Conservation (phyloP, 495 filamentous ascomycete species). For the Delitschia confertaspora region DNA sequence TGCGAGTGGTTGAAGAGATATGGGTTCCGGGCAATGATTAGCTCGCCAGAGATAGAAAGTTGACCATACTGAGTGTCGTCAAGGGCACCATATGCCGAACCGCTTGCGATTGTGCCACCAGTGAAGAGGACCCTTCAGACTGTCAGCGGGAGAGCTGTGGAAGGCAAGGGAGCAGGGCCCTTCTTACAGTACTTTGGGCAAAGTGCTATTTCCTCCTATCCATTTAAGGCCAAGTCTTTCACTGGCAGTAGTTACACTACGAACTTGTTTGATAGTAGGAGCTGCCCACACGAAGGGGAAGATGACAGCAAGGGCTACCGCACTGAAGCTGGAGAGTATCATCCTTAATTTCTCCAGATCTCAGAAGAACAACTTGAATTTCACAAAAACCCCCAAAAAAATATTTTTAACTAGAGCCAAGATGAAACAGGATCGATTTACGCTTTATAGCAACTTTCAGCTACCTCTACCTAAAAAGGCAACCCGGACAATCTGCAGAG, state of each 20-base stretch:
- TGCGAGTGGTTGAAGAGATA: conserved; percentile 20
- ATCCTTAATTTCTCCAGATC: too few relatives aligned
- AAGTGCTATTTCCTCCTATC: conserved; percentile 11
- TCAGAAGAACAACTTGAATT: too few relatives aligned
- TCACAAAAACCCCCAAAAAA: too few relatives aligned
- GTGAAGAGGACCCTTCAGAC: conserved; percentile 8
- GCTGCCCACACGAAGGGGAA: not conserved
- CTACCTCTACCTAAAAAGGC: too few relatives aligned
- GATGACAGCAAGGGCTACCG: too few relatives aligned
- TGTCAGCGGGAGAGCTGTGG: not conserved
- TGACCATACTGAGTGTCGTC: conserved; percentile 20
- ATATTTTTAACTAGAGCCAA: too few relatives aligned
- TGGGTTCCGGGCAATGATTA: conserved; percentile 14
- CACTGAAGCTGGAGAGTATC: too few relatives aligned
- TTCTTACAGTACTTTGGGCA: conserved; percentile 18
- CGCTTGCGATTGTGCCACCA: conserved; percentile 12
- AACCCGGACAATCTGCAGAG: too few relatives aligned
- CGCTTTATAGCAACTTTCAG: too few relatives aligned
- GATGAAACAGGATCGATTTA: too few relatives aligned
- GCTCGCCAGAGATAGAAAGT: conserved; percentile 10
- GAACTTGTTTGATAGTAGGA: conserved; percentile 4
- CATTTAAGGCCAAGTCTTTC: conserved; percentile 11
- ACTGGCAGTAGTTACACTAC: conserved; percentile 11
- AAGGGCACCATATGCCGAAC: conserved; percentile 12
- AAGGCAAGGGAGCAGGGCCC: not conserved